Base-by-base conservation (phyloP, 2,329 filamentous ascomycete species). In the Ophiognomonia clavigignenti-juglandacearum region DNA sequence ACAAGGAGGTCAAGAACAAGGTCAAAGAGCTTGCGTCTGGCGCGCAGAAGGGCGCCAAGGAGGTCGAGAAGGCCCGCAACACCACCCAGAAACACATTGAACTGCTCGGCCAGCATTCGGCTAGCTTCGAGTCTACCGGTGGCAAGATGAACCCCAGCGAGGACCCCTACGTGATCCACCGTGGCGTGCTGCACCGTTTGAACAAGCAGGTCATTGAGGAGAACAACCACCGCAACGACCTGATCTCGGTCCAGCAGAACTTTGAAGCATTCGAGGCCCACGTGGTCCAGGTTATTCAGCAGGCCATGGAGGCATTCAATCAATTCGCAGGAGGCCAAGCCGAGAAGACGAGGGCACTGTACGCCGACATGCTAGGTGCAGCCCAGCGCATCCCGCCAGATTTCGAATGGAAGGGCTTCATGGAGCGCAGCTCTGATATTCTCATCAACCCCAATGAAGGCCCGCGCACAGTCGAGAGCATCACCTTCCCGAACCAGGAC, bases 1-100 rank as follows among this genome's bases (percentile, higher is more conserved):
- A 97, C 72, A 85, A 88, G 64, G 93, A 97, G 66, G 93, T 98
- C 74, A 98, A 97, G 78, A 83, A 86, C 71, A 97, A 97, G 74
- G 77, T 81, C 54, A 97, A 97, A 74, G 91, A 96, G 68, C 78
- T 98, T 41, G 77, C 80, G 36, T 77, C 82, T 52, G 91, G 92
- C 8, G 88, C 87, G 19, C 79, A 83, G 52, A 96, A 95, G 73
- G 80, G 84, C 14, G 82, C 87, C 56, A 98, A 97, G 72, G 82
- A 88, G 42, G 90, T 98, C 19, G 89, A 96, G 53, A 96, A 95
- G 72, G 83, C 88, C 8, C 86, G 92, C 51, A 82, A 83, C 57
- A 73, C 71, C 6, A 96, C 92, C 0, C 92, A 98, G 72, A 96
- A 95, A 73, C 89, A 96, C 57, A 95, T 98, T 53, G 92, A 98